Evolutionary conservation across 2,329 filamentous ascomycete species (phyloP), one percentile per base, ranked within the genome.

Genomic region (Pleurostoma richardsiae): DNA sequence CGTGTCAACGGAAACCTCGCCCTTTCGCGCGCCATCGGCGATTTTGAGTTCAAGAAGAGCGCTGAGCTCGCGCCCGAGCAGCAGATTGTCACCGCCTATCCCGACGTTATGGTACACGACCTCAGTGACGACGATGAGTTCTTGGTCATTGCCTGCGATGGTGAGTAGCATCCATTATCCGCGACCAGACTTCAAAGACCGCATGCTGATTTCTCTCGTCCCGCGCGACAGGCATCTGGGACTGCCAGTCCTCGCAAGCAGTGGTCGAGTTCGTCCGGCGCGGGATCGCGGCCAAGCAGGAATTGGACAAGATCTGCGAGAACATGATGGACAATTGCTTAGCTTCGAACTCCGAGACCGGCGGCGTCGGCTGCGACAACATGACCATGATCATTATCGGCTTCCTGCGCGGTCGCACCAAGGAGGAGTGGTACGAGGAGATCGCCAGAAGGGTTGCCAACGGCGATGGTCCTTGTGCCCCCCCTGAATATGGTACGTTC

Each of bases 291-390:
- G 91, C 91, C 44, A 96, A 96, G 76, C 94, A 99, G 71, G 88
- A 95, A 43, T 80, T 99, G 44, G 84, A 91, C 47, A 88, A 88
- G 66, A 97, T 99, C 61, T 97, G 92, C 69, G 94, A 99, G 72
- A 99, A 99, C 74, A 96, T 99, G 90, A 99, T 99, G 94, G 92
- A 99, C 76, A 99, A 97, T 74, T 99, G 94, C 66, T 78, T 99
- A 55, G 91, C 94, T 39, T 95, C 91, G 51, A 97, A 95, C 79
- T 96, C 91, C 56, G 94, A 99, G 72, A 96, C 92, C 30, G 94
- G 94, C 46, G 94, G 94, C 53, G 92, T 99, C 52, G 94, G 94
- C 52, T 99, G 94, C 68, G 94, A 99, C 75, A 99, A 99, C 77
- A 99, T 99, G 94, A 99, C 94, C 57, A 97, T 99, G 87, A 76